phyloP scores from a whole-genome alignment of 306 rosid genomes.

The Sesbania bispinosa region DNA sequence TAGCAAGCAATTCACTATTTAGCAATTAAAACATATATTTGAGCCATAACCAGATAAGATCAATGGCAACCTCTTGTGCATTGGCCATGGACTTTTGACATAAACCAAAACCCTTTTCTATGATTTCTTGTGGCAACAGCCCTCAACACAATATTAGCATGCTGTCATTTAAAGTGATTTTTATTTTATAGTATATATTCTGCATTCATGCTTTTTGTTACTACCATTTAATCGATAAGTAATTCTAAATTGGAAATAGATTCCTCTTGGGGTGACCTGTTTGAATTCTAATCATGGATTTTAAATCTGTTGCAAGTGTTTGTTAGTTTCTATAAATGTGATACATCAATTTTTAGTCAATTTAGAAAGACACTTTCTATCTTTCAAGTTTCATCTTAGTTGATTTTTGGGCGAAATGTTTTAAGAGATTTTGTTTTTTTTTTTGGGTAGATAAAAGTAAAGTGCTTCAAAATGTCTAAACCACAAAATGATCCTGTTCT shows the following conservation, averaged over 20 bases:
- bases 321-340: background rate
- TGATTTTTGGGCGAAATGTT: background rate
- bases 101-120: background rate
- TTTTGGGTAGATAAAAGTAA: slow-evolving; percentile 42
- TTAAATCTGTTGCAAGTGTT: slow-evolving; percentile 3
- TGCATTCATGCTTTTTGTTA: background rate
- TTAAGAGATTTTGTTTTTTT: background rate
- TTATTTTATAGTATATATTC: background rate
- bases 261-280: slow-evolving; percentile 5
- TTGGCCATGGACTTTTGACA: background rate
- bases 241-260: background rate
- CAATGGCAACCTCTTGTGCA: background rate
- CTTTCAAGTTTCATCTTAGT: background rate
- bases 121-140: background rate
- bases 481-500: slow-evolving; percentile 52
- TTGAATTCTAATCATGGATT: slow-evolving; percentile 1
- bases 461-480: slow-evolving; percentile 44
- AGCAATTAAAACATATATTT: too few species aligned
- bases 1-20: background rate
- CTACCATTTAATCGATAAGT: background rate
- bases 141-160: background rate
- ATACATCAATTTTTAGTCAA: background rate
- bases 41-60: background rate
- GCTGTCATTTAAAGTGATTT: background rate
- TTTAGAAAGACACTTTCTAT: background rate